Percentiles rank a stretch among this genome's conserved stretches.
phyloP scores from a whole-genome alignment of 768 basidiomycete species.

The Inosperma sp. region DNA sequence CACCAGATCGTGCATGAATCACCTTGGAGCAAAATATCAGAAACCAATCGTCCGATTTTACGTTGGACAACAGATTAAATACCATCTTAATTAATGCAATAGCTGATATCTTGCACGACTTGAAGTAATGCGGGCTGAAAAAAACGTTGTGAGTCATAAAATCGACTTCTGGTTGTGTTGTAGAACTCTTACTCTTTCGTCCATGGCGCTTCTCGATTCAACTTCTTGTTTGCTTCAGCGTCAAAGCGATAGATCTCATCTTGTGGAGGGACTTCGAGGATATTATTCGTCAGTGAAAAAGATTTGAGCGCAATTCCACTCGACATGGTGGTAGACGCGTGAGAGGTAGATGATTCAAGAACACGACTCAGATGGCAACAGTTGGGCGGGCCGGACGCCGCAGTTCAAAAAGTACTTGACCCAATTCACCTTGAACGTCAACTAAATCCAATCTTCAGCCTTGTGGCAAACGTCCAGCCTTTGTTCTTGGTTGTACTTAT shows the following conservation, averaged over 20 bases:
- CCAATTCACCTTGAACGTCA: too few species aligned
- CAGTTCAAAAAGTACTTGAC: too few species aligned
- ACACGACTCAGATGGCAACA: too few species aligned
- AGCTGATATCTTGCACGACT: constrained; percentile 90
- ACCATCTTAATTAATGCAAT: constrained; percentile 96
- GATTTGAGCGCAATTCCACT: constrained; percentile 64
- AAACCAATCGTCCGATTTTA: neutral
- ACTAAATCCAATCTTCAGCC: too few species aligned
- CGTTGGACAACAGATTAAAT: constrained; percentile 9
- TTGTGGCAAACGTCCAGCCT: too few species aligned
- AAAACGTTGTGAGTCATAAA: neutral
- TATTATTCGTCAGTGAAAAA: constrained; percentile 68
- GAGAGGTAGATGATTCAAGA: too few species aligned
- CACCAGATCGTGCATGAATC: constrained; percentile 96
- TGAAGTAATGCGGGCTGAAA: constrained; percentile 72
- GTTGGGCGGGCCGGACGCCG: too few species aligned
- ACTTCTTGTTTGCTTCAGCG: constrained; percentile 56
- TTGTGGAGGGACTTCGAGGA: constrained; percentile 64
- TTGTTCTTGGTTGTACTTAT: too few species aligned
- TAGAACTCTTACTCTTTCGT: constrained; percentile 73
- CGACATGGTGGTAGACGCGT: constrained; percentile 32
- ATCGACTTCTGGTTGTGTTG: neutral
- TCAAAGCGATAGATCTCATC: constrained; percentile 81
- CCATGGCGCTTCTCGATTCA: constrained; percentile 78
- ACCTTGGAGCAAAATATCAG: constrained; percentile 49